Percentiles rank a stretch among this genome's conserved stretches.
Evolutionary conservation across 495 filamentous ascomycete species (phyloP).

Genomic region (Sabuloglossum arenarium): DNA sequence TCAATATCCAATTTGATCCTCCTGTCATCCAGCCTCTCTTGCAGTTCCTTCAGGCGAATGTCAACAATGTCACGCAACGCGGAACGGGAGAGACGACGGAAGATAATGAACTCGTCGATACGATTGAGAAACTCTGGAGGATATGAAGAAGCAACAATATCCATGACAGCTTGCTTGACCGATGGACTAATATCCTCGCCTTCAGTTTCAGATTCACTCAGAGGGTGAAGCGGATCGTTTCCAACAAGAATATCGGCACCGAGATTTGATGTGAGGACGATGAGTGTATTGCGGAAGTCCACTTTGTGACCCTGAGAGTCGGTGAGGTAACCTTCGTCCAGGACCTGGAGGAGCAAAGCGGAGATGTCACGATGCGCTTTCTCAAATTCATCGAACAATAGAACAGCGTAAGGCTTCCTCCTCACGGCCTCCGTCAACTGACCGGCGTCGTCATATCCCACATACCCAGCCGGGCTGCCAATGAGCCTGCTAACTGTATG

Average conservation of each 20-base stretch:
- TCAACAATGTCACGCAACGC: constrained; percentile 86
- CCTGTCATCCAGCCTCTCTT: constrained; percentile 63
- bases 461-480: constrained; percentile 79
- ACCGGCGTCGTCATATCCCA: constrained; percentile 93
- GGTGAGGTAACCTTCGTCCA: constrained; percentile 91
- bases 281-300: constrained; percentile 89
- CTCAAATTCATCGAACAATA: constrained; percentile 94
- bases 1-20: constrained; percentile 58
- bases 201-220: constrained; percentile 30
- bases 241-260: constrained; percentile 54
- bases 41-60: constrained; percentile 71
- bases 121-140: constrained; percentile 92
- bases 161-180: constrained; percentile 62
- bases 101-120: constrained; percentile 92
- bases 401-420: constrained; percentile 84
- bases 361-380: constrained; percentile 94
- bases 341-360: constrained; percentile 77
- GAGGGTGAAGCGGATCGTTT: constrained; percentile 30
- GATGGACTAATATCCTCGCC: constrained; percentile 44
- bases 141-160: constrained; percentile 60
- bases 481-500: constrained; percentile 88
- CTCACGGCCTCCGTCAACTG: constrained; percentile 92
- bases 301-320: constrained; percentile 91
- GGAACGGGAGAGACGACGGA: constrained; percentile 55
- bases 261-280: constrained; percentile 89